Conservation (phyloP, 2,329 filamentous ascomycete genomes). For the Metarhizium guizhouense region DNA sequence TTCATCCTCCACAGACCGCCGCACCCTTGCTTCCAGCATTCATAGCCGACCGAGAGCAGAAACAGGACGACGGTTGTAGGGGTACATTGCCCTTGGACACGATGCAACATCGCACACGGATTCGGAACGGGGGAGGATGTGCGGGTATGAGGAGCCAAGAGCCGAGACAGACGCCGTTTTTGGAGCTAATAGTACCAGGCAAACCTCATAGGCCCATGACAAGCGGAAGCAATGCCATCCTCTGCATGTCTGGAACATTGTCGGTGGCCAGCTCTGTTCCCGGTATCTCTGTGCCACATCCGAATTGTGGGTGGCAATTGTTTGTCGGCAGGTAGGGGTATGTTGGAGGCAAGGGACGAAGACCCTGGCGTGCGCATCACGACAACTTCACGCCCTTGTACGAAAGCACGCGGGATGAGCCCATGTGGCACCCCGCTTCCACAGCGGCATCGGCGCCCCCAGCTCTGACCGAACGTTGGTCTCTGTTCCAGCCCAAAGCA, state of each 20-base stretch:
- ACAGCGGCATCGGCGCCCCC: conserved; percentile 19
- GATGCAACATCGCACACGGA: background rate
- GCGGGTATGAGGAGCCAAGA: background rate
- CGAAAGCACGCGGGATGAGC: background rate
- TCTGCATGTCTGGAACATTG: background rate
- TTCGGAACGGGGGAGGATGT: background rate
- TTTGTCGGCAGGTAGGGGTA: too few relatives aligned
- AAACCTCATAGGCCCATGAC: background rate
- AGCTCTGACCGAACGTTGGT: conserved; percentile 13
- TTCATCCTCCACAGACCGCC: background rate
- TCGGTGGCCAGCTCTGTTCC: background rate
- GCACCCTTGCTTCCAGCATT: background rate
- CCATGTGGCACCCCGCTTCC: conserved; percentile 8
- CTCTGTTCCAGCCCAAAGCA: background rate
- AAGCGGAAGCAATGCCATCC: background rate
- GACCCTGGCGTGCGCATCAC: background rate
- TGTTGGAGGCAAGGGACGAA: background rate
- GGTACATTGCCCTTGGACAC: background rate
- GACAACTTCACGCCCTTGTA: background rate
- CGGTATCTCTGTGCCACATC: background rate
- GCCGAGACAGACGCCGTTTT: background rate
- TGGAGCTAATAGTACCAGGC: background rate
- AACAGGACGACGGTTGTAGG: background rate
- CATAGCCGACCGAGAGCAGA: background rate
- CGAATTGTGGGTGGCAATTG: background rate